Evolutionary conservation across 2,329 filamentous ascomycete genomes (phyloP).

Genomic region (Neophaeococcomyces aloes): DNA sequence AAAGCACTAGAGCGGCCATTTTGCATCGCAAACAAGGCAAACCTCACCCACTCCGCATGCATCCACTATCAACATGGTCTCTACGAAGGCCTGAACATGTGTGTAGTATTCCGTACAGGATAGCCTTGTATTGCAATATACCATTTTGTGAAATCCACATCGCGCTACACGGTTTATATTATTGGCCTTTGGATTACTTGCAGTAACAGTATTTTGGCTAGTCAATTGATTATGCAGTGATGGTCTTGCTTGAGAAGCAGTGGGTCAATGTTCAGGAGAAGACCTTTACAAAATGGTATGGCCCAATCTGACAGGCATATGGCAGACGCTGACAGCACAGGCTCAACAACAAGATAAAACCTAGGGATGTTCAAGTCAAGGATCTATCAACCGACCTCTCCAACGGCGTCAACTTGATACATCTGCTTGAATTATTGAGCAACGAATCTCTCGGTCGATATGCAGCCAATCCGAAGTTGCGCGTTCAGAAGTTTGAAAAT

Average conservation of each 20-base stretch:
- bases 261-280: conserved; percentile 83
- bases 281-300: conserved; percentile 95
- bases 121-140: too few species aligned
- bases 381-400: conserved; percentile 83
- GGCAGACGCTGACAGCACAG: conserved; percentile 36
- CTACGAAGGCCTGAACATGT: background rate
- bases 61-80: background rate
- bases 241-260: conserved; percentile 48
- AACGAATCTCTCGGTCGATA: conserved; percentile 92
- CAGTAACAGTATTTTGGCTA: conserved; percentile 2
- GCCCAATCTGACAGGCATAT: conserved; percentile 6
- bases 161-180: too few species aligned
- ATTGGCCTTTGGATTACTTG: too few species aligned
- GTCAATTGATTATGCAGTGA: conserved; percentile 21
- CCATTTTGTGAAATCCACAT: too few species aligned
- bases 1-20: background rate
- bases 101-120: background rate
- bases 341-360: conserved; percentile 91
- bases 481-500: conserved; percentile 96
- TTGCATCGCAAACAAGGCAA: conserved; percentile 2
- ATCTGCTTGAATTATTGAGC: conserved; percentile 91
- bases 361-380: conserved; percentile 66
- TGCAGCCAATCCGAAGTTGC: conserved; percentile 88
- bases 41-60: background rate
- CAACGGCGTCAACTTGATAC: conserved; percentile 90